Conservation (phyloP, 345 rosid species). For the Salix caprea region DNA sequence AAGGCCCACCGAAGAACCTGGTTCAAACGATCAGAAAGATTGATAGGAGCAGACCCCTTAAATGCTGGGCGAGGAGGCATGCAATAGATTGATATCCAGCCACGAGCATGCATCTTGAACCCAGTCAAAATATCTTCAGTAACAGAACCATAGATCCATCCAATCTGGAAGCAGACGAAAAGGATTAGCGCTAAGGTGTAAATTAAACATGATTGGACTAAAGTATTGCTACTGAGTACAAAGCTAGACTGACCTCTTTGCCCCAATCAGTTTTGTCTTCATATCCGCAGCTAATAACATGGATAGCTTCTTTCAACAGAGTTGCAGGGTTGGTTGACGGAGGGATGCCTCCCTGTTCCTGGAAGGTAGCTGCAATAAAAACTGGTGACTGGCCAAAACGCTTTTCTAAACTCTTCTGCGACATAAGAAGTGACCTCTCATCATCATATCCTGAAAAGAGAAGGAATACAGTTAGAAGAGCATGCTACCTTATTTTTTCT, state of each 20-base stretch:
- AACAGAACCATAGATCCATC: constrained; percentile 99
- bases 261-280: constrained; percentile 99
- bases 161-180: constrained; percentile 50
- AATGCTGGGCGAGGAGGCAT: constrained; percentile 99
- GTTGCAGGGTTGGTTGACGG: constrained; percentile 93
- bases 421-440: constrained; percentile 95
- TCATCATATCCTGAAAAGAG: constrained; percentile 86
- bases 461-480: constrained; percentile 1
- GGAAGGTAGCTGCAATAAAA: constrained; percentile 94
- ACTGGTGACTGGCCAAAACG: constrained; percentile 99
- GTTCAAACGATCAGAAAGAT: constrained; percentile 98
- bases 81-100: constrained; percentile 96
- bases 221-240: background rate
- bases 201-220: background rate
- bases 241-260: constrained; percentile 61
- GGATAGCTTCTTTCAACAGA: constrained; percentile 94
- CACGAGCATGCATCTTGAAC: constrained; percentile 99
- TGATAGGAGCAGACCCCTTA: constrained; percentile 99
- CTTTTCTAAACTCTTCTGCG: constrained; percentile 95
- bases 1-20: constrained; percentile 99
- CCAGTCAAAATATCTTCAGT: constrained; percentile 99
- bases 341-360: constrained; percentile 98
- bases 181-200: background rate
- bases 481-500: background rate
- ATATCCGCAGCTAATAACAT: constrained; percentile 98